Evolutionary conservation across 495 filamentous ascomycete species (phyloP), one percentile per base, ranked within the genome.

Genomic region (Massariosphaeria phaeospora): DNA sequence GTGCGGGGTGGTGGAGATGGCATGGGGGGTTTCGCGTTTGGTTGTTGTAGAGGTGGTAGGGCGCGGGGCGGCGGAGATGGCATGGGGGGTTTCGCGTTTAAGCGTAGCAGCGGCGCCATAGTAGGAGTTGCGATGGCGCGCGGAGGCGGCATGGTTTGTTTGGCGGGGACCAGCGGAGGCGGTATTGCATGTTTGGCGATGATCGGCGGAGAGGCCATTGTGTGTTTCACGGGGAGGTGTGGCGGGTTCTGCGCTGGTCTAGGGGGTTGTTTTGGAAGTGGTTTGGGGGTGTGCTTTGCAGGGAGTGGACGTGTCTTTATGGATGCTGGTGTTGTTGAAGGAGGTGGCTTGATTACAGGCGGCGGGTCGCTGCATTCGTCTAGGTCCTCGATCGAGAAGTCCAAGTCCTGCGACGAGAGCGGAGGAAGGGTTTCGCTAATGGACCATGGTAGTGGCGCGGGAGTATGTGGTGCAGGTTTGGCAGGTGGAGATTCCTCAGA

Each of bases 381-480:
- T 12, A 65, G 21, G 20, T 67, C 65, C 10, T 62, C 62, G 7
- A 47, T 33, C 25, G 55, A 49, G 36, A 65, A 43, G 41, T 60
- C 59, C 17, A 65, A 31, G 11, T 55, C 41, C 41, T 61, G 57
- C 0, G 52, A 40, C 8, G 52, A 56, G 12, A 41, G 20, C 10
- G 26, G 27, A 13, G 38, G 13, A 23, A 17, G n/a, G 6, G 27
- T 8, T 34, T 13, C 33, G 43, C 24, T 11, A 18, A 1, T 5
- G 21, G 13, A 8, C 29, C 40, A 8, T 12, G 15, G 24, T 12
- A 40, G 36, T 40, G n/a, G n/a, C n/a, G n/a, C n/a, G n/a, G n/a
- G n/a, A n/a, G n/a, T n/a, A n/a, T n/a, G n/a, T 17, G 21, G 29
- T 30, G 24, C 5, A 26, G 34, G n/a, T 21, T 50, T 48, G 17